Conservation (phyloP, 768 basidiomycete species). For the Daedaleopsis nitida region DNA sequence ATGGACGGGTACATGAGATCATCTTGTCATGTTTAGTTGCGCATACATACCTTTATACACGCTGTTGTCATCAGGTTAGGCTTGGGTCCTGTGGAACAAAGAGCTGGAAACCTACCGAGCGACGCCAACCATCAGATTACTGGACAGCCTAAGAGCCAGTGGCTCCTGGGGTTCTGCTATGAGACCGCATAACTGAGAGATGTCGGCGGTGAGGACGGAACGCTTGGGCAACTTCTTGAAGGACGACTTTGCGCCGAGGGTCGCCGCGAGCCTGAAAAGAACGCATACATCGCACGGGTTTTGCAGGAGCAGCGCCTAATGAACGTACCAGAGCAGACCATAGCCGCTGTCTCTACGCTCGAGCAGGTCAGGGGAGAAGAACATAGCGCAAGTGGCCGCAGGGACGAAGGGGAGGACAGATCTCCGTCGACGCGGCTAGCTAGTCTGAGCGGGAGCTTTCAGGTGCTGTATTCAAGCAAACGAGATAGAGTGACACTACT, state of each 20-base stretch:
- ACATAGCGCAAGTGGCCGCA: conserved; percentile 45
- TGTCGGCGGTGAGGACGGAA: conserved; percentile 84
- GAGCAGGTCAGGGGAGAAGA: conserved; percentile 83
- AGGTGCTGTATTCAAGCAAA: neutral
- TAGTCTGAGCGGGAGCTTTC: neutral
- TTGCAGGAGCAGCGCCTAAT: neutral
- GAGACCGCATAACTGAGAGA: conserved; percentile 75
- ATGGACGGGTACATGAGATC: neutral
- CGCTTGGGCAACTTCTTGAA: conserved; percentile 83
- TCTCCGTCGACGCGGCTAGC: neutral
- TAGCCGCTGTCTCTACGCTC: conserved; percentile 84
- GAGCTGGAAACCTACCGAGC: conserved; percentile 59
- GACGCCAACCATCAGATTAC: conserved; percentile 88
- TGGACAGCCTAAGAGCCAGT: conserved; percentile 82
- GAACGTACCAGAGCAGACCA: conserved; percentile 76
- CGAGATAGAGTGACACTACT: neutral
- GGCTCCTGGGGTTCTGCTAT: conserved; percentile 86
- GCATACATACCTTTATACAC: conserved; percentile 48
- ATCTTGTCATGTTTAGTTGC: neutral
- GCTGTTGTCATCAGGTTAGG: conserved; percentile 24
- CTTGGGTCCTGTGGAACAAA: conserved; percentile 6
- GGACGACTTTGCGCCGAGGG: conserved; percentile 83
- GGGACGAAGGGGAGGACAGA: neutral
- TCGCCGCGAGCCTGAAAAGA: conserved; percentile 79
- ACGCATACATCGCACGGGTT: neutral